phyloP scores from a whole-genome alignment of 2,329 filamentous ascomycete genomes.

The Fusarium torreyae region DNA sequence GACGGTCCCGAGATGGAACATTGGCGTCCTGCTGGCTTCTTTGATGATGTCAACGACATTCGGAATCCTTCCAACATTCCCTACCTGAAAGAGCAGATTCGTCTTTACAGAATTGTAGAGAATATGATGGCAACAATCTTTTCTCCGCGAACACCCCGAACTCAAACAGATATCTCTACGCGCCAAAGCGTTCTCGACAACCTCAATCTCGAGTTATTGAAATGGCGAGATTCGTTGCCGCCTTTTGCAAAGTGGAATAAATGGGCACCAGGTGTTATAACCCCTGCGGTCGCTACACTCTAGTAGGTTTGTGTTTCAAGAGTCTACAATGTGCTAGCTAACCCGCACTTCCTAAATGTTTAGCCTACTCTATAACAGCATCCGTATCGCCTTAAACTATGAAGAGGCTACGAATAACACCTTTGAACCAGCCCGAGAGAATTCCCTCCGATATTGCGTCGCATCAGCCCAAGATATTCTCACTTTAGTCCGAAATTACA shows the following conservation, averaged over 20 bases:
- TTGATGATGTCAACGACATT: background rate
- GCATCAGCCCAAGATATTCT: conserved; percentile 8
- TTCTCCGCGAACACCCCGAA: conserved; percentile 4
- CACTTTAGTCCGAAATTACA: conserved; percentile 1
- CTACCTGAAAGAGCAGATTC: conserved; percentile 16
- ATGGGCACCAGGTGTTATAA: background rate
- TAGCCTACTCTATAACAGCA: conserved; percentile 4
- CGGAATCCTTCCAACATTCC: conserved; percentile 5
- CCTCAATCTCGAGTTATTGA: conserved; percentile 1
- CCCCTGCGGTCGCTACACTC: background rate
- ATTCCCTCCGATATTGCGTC: background rate
- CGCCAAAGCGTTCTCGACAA: background rate
- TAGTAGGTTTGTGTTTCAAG: background rate
- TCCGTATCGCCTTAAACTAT: conserved; percentile 9
- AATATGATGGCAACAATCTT: conserved; percentile 15
- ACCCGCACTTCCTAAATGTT: background rate
- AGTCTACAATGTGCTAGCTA: too few relatives aligned
- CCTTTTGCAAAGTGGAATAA: conserved; percentile 6
- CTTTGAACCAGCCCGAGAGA: background rate
- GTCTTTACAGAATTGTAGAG: conserved; percentile 2
- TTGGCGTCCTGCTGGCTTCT: conserved; percentile 1
- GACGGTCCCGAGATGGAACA: conserved; percentile 11
- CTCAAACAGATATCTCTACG: background rate
- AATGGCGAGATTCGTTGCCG: background rate
- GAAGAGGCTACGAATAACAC: background rate